Evolutionary conservation across 441 rosid genomes (phyloP), one percentile per base, ranked within the genome.

Genomic region (Kokia cookei): DNA sequence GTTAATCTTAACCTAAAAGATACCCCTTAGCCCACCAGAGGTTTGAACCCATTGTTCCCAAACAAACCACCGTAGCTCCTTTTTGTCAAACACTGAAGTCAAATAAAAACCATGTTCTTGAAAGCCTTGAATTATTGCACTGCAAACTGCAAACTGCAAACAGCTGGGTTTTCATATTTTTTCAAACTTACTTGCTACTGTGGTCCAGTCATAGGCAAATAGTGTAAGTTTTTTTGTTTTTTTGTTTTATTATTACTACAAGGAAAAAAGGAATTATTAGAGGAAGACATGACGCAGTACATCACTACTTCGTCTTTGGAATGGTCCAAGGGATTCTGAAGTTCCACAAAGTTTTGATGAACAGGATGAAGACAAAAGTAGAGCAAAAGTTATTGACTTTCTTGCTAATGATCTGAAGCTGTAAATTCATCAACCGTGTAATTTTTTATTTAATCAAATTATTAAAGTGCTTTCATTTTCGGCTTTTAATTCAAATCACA

Each of bases 341-440:
- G 42, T 37, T 37, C 2, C 2, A 37, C 42, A 8, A 37, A 37
- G 9, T 80, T 37, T 64, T 50, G 58, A 72, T 15, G 37, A 35
- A 59, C 51, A 66, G 67, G 24, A 32, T 43, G 11, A 14, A 15
- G 35, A 40, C 24, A 72, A 72, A 76, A 32, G 62, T 2, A 71
- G 42, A 62, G 65, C 55, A 45, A 48, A 47, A 67, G 72, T 26
- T 11, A 59, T 3, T 12, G 50, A 64, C 74, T 50, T 59, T 59
- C 11, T 6, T 47, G 12, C 3, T 55, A 64, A 71, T 32, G 26
- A 65, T 58, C 50, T 14, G 53, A 35, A 47, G 27, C 60, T 19
- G 63, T 54, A 74, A 43, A 64, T 62, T 48, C 68, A 72, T 72
- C 26, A 11, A 59, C 35, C 29, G 47, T 60, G 58, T 61, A 78